Percentiles rank a stretch among this genome's conserved stretches.
Evolutionary conservation across 306 rosid species (phyloP).

Genomic region (Fragaria nilgerrensis): DNA sequence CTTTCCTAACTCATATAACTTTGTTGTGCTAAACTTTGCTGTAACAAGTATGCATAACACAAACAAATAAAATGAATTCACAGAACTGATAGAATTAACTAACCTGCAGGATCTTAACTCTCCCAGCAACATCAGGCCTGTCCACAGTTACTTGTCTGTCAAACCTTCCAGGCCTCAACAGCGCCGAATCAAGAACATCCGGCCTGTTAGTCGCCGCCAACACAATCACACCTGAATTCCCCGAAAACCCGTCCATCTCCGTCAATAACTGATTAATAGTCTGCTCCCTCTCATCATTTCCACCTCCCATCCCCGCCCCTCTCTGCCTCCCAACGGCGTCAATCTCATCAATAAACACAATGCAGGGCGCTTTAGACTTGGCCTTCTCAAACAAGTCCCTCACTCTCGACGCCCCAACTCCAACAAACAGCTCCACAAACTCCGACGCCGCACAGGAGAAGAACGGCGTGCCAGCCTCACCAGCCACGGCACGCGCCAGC

Average conservation of each 20-base stretch:
- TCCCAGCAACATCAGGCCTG: constrained; percentile 96
- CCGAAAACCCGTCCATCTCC: constrained; percentile 98
- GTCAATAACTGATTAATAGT: constrained; percentile 97
- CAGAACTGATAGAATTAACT: constrained; percentile 5
- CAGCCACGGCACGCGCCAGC: constrained; percentile 86
- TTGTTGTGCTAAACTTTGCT: neutral
- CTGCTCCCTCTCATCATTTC: constrained; percentile 98
- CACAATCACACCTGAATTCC: constrained; percentile 93
- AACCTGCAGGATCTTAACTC: constrained; percentile 98
- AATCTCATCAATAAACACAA: constrained; percentile 96
- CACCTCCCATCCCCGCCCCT: constrained; percentile 99
- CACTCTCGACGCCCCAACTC: constrained; percentile 96
- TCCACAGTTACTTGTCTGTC: constrained; percentile 97
- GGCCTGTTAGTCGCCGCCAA: constrained; percentile 98
- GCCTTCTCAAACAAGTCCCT: constrained; percentile 98
- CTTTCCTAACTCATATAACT: neutral
- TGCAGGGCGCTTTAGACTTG: constrained; percentile 94
- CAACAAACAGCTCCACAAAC: constrained; percentile 89
- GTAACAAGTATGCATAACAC: neutral
- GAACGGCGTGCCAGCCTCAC: constrained; percentile 94
- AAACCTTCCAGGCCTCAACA: constrained; percentile 92
- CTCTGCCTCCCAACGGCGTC: constrained; percentile 99
- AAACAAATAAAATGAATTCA: neutral
- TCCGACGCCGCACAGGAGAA: constrained; percentile 98
- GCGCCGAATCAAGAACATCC: constrained; percentile 85